phyloP scores from a whole-genome alignment of 2,329 filamentous ascomycete genomes.

The Remersonia thermophila region DNA sequence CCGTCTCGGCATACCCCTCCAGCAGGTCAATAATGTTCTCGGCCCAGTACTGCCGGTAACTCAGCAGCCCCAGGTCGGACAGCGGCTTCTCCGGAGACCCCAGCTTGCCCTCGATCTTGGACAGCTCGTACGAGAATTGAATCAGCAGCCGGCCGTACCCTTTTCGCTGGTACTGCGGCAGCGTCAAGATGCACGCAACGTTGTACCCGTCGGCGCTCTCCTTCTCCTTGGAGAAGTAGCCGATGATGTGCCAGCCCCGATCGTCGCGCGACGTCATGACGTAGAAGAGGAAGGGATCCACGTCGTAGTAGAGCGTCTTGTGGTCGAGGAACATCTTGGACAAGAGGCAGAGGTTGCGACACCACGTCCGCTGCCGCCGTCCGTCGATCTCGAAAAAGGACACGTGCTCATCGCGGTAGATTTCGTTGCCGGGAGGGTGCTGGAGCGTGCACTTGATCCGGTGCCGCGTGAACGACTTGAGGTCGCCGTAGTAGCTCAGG shows the following conservation, averaged over 20 bases:
- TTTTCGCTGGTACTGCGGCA: slow-evolving; percentile 92
- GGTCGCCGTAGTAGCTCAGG: slow-evolving; percentile 75
- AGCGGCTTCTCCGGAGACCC: slow-evolving; percentile 95
- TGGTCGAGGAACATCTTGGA: slow-evolving; percentile 96
- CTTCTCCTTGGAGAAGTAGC: slow-evolving; percentile 99
- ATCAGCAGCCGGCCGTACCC: slow-evolving; percentile 89
- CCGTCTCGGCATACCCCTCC: slow-evolving; percentile 55
- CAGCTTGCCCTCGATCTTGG: slow-evolving; percentile 86
- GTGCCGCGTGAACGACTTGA: slow-evolving; percentile 73
- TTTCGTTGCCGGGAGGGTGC: slow-evolving; percentile 94
- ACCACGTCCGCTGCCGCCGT: slow-evolving; percentile 86
- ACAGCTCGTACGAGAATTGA: slow-evolving; percentile 94
- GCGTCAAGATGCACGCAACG: slow-evolving; percentile 89
- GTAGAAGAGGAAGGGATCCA: slow-evolving; percentile 98
- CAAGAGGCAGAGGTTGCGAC: slow-evolving; percentile 84
- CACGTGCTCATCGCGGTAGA: slow-evolving; percentile 87
- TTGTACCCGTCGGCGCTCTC: slow-evolving; percentile 96
- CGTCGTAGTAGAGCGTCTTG: slow-evolving; percentile 97
- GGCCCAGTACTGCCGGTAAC: slow-evolving; percentile 96
- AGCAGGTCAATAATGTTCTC: slow-evolving; percentile 85
- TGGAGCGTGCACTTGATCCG: slow-evolving; percentile 79
- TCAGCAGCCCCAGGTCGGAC: slow-evolving; percentile 81
- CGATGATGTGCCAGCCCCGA: slow-evolving; percentile 87
- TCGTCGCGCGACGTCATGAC: slow-evolving; percentile 89
- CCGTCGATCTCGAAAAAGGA: slow-evolving; percentile 98